Conservation (phyloP, 371 early-diverging fungal genomes). For the Massospora cicadina region DNA sequence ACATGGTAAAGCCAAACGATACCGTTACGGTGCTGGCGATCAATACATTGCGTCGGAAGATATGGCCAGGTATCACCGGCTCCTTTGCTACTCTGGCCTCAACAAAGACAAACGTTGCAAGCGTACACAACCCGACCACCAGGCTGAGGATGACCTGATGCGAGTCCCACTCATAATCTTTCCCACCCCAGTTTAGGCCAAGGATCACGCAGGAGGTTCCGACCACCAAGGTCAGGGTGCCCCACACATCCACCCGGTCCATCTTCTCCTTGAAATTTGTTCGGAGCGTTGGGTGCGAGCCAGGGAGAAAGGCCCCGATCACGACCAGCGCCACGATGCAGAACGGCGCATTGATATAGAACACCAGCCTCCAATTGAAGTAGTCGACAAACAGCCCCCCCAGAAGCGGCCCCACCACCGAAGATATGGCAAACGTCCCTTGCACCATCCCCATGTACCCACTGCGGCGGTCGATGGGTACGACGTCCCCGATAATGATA, state of each 20-base stretch:
- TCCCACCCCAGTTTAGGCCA: constrained; percentile 15
- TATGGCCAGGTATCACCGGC: constrained; percentile 34
- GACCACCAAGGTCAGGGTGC: not conserved
- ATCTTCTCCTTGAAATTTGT: constrained; percentile 24
- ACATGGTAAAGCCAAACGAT: constrained; percentile 49
- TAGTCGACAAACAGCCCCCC: constrained; percentile 9
- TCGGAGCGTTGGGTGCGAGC: constrained; percentile 23
- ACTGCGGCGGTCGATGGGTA: constrained; percentile 38
- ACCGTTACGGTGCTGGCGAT: constrained; percentile 21
- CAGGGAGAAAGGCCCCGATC: constrained; percentile 23
- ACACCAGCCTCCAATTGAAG: constrained; percentile 13
- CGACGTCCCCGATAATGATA: constrained; percentile 49
- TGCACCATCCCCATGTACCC: constrained; percentile 36
- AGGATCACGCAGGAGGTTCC: constrained; percentile 4
- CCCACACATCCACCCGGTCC: constrained; percentile 12
- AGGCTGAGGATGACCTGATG: constrained; percentile 30
- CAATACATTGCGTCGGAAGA: constrained; percentile 23
- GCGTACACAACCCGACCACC: constrained; percentile 43
- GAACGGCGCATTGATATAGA: constrained; percentile 24
- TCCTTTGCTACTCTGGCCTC: constrained; percentile 28
- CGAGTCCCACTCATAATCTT: constrained; percentile 42
- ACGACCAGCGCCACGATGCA: constrained; percentile 17
- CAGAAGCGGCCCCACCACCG: constrained; percentile 11
- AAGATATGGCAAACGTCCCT: constrained; percentile 41
- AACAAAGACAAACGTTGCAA: constrained; percentile 36